These are phyloP conservation scores for Echinosophora koreensis DNA, from an alignment of 306 rosid genomes.

Conservation along the genomic window DNA sequence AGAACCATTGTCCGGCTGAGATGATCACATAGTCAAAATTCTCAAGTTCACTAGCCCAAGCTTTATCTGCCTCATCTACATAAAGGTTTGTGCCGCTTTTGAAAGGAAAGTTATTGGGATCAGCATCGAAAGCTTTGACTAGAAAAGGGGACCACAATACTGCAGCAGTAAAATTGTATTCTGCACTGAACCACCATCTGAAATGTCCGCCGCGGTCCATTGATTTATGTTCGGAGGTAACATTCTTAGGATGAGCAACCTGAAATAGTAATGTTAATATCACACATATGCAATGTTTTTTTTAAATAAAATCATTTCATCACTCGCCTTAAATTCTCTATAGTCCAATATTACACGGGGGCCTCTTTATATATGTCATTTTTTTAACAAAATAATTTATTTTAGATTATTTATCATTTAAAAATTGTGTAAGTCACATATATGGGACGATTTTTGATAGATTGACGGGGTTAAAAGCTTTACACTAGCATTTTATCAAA, in stretches of 20 bases:
- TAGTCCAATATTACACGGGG: too few relatives aligned
- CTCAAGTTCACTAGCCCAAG: conserved; percentile 56
- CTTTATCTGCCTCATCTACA: conserved; percentile 64
- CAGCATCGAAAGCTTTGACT: conserved; percentile 54
- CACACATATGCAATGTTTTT: too few relatives aligned
- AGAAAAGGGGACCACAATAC: conserved; percentile 74
- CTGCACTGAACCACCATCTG: conserved; percentile 61
- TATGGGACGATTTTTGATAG: too few relatives aligned
- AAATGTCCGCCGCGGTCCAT: conserved; percentile 40
- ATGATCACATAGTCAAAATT: conserved; percentile 68
- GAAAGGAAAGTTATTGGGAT: conserved; percentile 48
- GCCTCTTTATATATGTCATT: too few relatives aligned
- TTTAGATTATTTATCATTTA: too few relatives aligned
- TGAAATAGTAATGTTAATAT: conserved; percentile 28
- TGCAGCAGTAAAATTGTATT: conserved; percentile 69
- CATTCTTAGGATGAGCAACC: conserved; percentile 65
- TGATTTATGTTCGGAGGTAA: conserved; percentile 43
- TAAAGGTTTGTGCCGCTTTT: conserved; percentile 58
- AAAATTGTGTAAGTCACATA: too few relatives aligned
- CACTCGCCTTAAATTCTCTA: too few relatives aligned
- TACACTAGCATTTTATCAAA: too few relatives aligned
- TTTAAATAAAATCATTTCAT: too few relatives aligned
- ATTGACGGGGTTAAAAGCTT: too few relatives aligned
- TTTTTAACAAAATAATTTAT: too few relatives aligned
- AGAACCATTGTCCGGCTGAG: conserved; percentile 89